Evolutionary conservation across 176 grass and related monocot species (phyloP), one percentile per base, ranked within the genome.

Genomic region (Musa troglodytarum): DNA sequence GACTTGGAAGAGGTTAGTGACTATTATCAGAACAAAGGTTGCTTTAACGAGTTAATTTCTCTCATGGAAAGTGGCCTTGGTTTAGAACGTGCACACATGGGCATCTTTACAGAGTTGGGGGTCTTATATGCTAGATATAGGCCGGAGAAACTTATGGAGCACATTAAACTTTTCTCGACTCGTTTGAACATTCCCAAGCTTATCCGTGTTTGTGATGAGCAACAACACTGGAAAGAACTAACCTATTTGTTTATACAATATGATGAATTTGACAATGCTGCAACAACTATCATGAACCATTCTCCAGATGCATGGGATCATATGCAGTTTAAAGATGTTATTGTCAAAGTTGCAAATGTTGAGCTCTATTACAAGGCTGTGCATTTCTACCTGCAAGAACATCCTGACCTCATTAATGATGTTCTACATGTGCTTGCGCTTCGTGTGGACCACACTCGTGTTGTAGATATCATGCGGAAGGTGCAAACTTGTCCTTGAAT

Each of bases 301-400:
- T 97, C 94, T 63, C 94, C 90, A 73, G 94, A 97, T 88, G 90
- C 94, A 54, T 97, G 94, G 94, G 94, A 97, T 81, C 94, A 97
- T 85, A 93, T 93, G 94, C 90, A 97, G 64, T 97, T 97, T 68
- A 93, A 97, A 77, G 94, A 97, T 84, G 90, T 97, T 34, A 68
- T 73, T 62, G 90, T 93, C 75, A 97, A 97, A 86, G 94, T 91
- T 83, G 94, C 94, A 68, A 93, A 98, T 87, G 88, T 91, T 53
- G 94, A 98, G 77, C 73, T 98, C 65, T 98, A 91, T 80, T 98
- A 98, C 81, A 91, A 93, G 82, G 90, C 94, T 54, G 94, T 98
- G 58, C 88, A 98, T 80, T 98, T 98, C 88, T 98, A 98, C 80
- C 63, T 98, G 77, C 87, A 93, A 85, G 90, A 98, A 62, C 94